phyloP scores from a whole-genome alignment of 257 asterid genomes.

The Nicotiana obtusifolia region DNA sequence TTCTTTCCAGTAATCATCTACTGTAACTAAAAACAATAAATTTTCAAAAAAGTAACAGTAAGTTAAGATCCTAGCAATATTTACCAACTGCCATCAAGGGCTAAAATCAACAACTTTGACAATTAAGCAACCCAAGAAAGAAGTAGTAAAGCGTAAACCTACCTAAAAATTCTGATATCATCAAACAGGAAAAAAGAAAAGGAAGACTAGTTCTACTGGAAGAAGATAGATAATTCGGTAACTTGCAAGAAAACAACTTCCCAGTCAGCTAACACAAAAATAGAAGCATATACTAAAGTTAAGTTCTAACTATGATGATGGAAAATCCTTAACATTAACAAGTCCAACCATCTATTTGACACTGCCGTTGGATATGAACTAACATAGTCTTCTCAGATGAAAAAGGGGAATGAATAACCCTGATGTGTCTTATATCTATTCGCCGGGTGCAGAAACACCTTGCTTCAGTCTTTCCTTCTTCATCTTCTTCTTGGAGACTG shows the following conservation, averaged over 20 bases:
- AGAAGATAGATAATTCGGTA: background rate
- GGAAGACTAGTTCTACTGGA: background rate
- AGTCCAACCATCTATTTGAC: background rate
- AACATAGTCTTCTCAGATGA: constrained; percentile 5
- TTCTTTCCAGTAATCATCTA: too few relatives aligned
- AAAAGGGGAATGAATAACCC: background rate
- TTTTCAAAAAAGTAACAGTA: too few relatives aligned
- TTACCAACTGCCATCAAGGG: background rate
- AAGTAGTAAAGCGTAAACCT: background rate
- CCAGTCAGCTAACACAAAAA: background rate
- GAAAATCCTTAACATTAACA: background rate
- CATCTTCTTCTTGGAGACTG: constrained; percentile 83
- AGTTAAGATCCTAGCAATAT: too few relatives aligned
- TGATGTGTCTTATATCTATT: constrained; percentile 28
- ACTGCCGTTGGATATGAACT: background rate
- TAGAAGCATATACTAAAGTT: background rate
- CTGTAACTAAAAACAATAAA: too few relatives aligned
- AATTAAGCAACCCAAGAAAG: background rate
- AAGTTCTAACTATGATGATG: background rate
- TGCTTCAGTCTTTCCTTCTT: constrained; percentile 86
- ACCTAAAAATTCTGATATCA: background rate
- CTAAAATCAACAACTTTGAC: background rate
- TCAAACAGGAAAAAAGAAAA: background rate
- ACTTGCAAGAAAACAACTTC: background rate
- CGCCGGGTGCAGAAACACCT: constrained; percentile 87